Percentiles rank a stretch among this genome's conserved stretches.
Evolutionary conservation across 192 early-diverging fungal species (phyloP).

Genomic region (Podila clonocystis): DNA sequence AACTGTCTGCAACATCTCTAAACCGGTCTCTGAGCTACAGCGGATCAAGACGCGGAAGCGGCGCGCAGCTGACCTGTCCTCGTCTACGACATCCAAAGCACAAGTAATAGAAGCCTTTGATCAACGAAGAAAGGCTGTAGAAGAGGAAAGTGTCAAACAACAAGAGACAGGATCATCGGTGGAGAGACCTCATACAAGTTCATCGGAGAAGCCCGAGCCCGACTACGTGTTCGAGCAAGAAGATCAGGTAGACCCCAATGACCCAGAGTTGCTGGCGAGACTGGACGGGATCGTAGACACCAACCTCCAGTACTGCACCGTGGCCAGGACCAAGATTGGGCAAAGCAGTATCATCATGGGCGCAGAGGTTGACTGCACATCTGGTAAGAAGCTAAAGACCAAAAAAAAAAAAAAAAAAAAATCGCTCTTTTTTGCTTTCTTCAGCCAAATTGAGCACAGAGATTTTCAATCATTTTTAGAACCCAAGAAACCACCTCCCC

Average conservation of each 20-base stretch:
- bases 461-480: slow-evolving; percentile 33
- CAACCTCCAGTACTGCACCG: slow-evolving; percentile 89
- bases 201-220: not conserved
- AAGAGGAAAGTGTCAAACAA: not conserved
- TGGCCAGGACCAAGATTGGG: slow-evolving; percentile 83
- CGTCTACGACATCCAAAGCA: not conserved
- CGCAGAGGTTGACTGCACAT: slow-evolving; percentile 92
- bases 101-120: not conserved
- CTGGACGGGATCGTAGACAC: slow-evolving; percentile 72
- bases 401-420: too few species aligned
- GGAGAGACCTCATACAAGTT: not conserved
- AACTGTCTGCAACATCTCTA: slow-evolving; percentile 71
- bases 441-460: too few species aligned
- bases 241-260: slow-evolving; percentile 39
- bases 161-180: not conserved
- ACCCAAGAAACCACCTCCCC: slow-evolving; percentile 43
- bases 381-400: slow-evolving; percentile 38
- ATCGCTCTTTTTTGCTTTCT: too few species aligned
- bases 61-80: not conserved
- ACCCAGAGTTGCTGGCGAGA: slow-evolving; percentile 56
- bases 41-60: slow-evolving; percentile 20
- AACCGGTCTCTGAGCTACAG: slow-evolving; percentile 58
- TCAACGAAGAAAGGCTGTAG: not conserved
- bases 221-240: not conserved
- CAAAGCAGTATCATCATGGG: slow-evolving; percentile 79